A percentile compares a stretch with the other conserved stretches of the same genome.
phyloP scores from a whole-genome alignment of 805 yeast genomes.

The Clavispora carvajalis region DNA sequence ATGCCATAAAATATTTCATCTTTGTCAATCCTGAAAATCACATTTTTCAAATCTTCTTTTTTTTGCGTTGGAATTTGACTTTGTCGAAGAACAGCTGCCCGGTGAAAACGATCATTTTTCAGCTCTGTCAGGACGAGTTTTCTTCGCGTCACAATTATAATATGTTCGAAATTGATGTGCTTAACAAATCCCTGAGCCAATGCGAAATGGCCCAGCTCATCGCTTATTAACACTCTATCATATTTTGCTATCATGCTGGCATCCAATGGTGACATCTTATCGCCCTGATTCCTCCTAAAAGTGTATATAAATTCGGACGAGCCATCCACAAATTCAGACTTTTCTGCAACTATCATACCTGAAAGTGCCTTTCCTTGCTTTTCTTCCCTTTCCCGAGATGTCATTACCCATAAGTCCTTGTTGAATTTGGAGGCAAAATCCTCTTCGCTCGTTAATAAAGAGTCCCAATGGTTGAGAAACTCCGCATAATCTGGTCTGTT shows the following conservation, averaged over 20 bases:
- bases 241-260: slow-evolving; percentile 46
- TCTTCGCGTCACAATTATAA: slow-evolving; percentile 51
- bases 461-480: slow-evolving; percentile 73
- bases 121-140: slow-evolving; percentile 42
- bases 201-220: slow-evolving; percentile 73
- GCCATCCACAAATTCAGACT: slow-evolving; percentile 17
- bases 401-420: slow-evolving; percentile 64
- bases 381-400: slow-evolving; percentile 55
- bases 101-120: slow-evolving; percentile 36
- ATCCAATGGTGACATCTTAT: slow-evolving; percentile 16
- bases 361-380: slow-evolving; percentile 57
- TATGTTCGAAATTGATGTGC: slow-evolving; percentile 33
- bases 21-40: slow-evolving; percentile 63
- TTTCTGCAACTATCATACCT: slow-evolving; percentile 36
- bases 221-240: slow-evolving; percentile 73
- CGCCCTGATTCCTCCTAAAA: slow-evolving; percentile 33
- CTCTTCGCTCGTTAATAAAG: slow-evolving; percentile 69
- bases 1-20: slow-evolving; percentile 74
- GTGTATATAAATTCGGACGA: slow-evolving; percentile 38
- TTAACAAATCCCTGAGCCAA: slow-evolving; percentile 59
- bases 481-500: slow-evolving; percentile 35
- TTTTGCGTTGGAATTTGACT: slow-evolving; percentile 5
- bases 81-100: slow-evolving; percentile 13
- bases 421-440: slow-evolving; percentile 45
- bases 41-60: slow-evolving; percentile 1